Percentiles rank a stretch among this genome's conserved stretches.
These are phyloP conservation scores for Phanerodontia chrysosporium DNA, from an alignment of 768 basidiomycete genomes.

Conservation along the genomic window DNA sequence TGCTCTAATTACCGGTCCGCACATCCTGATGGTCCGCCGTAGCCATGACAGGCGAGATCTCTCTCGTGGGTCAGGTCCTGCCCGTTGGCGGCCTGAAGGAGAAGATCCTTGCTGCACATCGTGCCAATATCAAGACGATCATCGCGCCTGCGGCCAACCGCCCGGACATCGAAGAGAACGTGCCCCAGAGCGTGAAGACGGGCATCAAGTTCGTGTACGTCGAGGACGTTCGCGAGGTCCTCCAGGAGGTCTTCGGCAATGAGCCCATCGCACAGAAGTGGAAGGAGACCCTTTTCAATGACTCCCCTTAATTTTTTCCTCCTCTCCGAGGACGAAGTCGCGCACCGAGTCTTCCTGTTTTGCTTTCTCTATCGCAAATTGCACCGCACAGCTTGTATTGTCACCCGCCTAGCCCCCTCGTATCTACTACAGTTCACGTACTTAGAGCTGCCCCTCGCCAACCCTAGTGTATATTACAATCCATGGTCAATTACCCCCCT, in stretches of 20 bases:
- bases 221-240: slow-evolving; percentile 85
- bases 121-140: slow-evolving; percentile 93
- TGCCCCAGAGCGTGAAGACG: slow-evolving; percentile 91
- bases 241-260: slow-evolving; percentile 81
- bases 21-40: background rate
- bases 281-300: slow-evolving; percentile 51
- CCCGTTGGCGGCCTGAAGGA: slow-evolving; percentile 96
- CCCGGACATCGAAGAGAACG: slow-evolving; percentile 96
- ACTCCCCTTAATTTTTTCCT: background rate
- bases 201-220: slow-evolving; percentile 96
- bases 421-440: slow-evolving; percentile 6
- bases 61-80: slow-evolving; percentile 91
- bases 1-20: background rate
- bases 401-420: background rate
- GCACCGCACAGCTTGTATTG: slow-evolving; percentile 3
- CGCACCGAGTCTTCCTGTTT: background rate
- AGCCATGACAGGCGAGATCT: slow-evolving; percentile 99
- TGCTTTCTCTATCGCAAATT: background rate
- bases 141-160: slow-evolving; percentile 84
- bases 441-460: slow-evolving; percentile 8
- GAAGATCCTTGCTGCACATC: slow-evolving; percentile 94
- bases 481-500: background rate
- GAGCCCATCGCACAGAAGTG: slow-evolving; percentile 55
- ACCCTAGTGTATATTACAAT: slow-evolving; percentile 12
- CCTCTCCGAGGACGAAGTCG: background rate